Base-by-base conservation (phyloP, 177 flowering plant genomes). In the Vitis hybrid region DNA sequence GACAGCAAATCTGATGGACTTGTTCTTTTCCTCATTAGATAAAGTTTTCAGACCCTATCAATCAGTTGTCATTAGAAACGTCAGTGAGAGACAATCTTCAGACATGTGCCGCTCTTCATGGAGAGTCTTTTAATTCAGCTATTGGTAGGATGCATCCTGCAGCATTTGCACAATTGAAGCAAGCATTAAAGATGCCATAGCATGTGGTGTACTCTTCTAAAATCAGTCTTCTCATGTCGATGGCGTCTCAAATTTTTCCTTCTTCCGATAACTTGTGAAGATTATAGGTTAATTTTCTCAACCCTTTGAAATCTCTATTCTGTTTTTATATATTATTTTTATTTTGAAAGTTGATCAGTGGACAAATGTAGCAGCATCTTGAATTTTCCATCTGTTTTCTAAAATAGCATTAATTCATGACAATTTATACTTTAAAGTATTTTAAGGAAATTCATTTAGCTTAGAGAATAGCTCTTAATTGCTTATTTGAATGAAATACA, bases 21-120 rank as follows among this genome's bases (percentile, higher is more conserved):
- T 22, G 18, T 71, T 51, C 16, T 69, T 39, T 59, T 20, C 52
- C 7, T 67, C 2, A 31, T 55, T 74, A 95, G 99, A 87, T 95
- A 52, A 89, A 90, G 75, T 73, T 85, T 60, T 87, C 93, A 12
- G 98, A 95, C 72, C 97, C 93, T 64, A 83, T 93, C 74, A 86
- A 86, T 72, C 87, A 83, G 62, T 62, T 86, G 74, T 87, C 98
- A 16, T 58, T 95, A 69, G 97, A 90, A 75, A 82, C 78, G n/a
- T 82, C 87, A 15, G 84, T 93, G 70, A 80, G 89, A 65, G 92
- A 91, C 22, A 93, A 93, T 74, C 97, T 95, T 80, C 92, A 88
- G 79, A 86, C 85, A 1, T 95, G 98, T 82, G 89, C 96, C 63
- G 69, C 85, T 20, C 86, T 95, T 79, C 97, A 95, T 82, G 98